phyloP scores from a whole-genome alignment of 2,329 filamentous ascomycete species.

The Beauveria pseudobassiana region DNA sequence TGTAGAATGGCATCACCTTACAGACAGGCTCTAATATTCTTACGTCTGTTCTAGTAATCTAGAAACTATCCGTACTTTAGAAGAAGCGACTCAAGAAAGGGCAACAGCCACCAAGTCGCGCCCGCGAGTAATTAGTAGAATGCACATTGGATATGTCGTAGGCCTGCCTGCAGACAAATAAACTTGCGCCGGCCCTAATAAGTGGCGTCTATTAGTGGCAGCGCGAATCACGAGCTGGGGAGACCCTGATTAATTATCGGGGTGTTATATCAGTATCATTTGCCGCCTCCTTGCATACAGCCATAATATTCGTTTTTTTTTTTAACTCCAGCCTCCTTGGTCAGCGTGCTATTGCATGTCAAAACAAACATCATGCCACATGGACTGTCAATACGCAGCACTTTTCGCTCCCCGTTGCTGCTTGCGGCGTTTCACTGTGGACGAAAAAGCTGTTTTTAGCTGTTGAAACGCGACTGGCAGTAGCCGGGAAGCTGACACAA shows the following conservation, averaged over 20 bases:
- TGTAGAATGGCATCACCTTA: too few species aligned
- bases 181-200: slow-evolving; percentile 1
- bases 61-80: too few species aligned
- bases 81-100: too few species aligned
- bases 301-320: neutral
- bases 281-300: neutral
- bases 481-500: neutral
- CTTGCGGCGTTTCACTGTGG: neutral
- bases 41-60: too few species aligned
- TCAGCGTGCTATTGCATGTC: too few species aligned
- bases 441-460: neutral
- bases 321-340: too few species aligned
- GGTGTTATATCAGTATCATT: neutral
- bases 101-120: too few species aligned
- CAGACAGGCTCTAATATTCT: too few species aligned
- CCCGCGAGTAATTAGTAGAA: neutral
- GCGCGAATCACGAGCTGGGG: neutral
- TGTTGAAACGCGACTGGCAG: neutral
- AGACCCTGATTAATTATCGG: neutral
- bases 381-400: too few species aligned
- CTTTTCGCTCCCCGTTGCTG: too few species aligned
- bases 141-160: neutral
- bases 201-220: neutral
- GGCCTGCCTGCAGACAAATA: neutral
- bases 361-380: too few species aligned